Base-by-base conservation (phyloP, 106 monocot species). In the Platanthera guangdongensis region DNA sequence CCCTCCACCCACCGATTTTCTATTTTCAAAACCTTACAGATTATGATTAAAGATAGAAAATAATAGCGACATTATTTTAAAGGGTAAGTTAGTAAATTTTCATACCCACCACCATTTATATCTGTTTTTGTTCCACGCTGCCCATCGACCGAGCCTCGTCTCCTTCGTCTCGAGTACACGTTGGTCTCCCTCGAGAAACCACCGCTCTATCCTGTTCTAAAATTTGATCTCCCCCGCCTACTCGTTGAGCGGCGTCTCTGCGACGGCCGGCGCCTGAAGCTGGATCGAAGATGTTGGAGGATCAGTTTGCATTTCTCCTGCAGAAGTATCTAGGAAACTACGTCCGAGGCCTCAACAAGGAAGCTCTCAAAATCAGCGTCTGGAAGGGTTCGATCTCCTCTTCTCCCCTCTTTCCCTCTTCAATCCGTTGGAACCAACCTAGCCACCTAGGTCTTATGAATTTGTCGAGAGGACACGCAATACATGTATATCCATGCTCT, bases 251-350 rank as follows among this genome's bases (percentile, higher is more conserved):
- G 46, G 5, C 64, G 59, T 52, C 75, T 71, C 64, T 39, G 39
- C 32, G 14, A 30, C 50, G 16, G 13, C 47, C 48, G 60, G 74
- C 15, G 19, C 22, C 48, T 51, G 51, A 30, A 49, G 57, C 51
- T 81, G 49, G 64, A 14, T 22, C 48, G 63, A 83, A 84, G 86
- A 94, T 99, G 99, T 83, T 99, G 87, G 99, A 99, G 78, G 99
- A 99, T 59, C 88, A 99, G 82, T 94, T 94, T 46, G 94, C 99
- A 22, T 85, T 82, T 83, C 84, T 99, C 57, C 88, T 99, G 5
- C 94, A 99, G 86, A 99, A 85, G 81, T 92, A 92, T 77, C 88
- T 99, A 62, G 99, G 99, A 69, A 94, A 99, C 85, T 99, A 99
- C 69, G 86, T 99, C 80, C 88, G 82, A n/a, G 99, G 99, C 10